Evolutionary conservation across 1,284 basidiomycete species (phyloP).

Genomic region (Sporisorium scitamineum): DNA sequence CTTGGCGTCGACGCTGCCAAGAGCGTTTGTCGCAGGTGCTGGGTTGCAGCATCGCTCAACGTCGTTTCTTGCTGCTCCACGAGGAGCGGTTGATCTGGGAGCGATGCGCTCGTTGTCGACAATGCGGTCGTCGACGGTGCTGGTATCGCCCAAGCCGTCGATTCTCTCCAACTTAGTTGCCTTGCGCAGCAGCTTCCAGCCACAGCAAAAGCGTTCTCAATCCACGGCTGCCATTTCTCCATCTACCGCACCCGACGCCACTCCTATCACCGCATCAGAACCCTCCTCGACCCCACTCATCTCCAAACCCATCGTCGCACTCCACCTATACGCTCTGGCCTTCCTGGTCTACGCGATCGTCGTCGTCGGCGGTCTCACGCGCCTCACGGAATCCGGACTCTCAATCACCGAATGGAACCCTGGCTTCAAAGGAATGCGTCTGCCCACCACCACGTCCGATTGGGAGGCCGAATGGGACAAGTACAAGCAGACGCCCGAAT

Average conservation of each 20-base stretch:
- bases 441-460: constrained; percentile 80
- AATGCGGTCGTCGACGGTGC: not conserved
- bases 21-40: not conserved
- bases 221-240: constrained; percentile 17
- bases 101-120: not conserved
- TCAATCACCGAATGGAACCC: constrained; percentile 99
- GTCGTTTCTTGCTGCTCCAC: not conserved
- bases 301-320: constrained; percentile 78
- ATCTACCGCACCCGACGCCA: not conserved
- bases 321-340: constrained; percentile 86
- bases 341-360: constrained; percentile 90
- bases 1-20: not conserved
- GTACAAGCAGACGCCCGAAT: constrained; percentile 95
- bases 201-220: constrained; percentile 15
- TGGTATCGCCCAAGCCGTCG: not conserved
- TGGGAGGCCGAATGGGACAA: constrained; percentile 95
- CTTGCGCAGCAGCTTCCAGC: not conserved
- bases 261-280: not conserved
- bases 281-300: constrained; percentile 63
- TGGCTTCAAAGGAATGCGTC: constrained; percentile 83
- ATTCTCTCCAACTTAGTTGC: not conserved
- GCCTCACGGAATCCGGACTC: constrained; percentile 95
- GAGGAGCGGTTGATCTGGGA: not conserved
- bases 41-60: not conserved
- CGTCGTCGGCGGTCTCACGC: constrained; percentile 94